Conservation (phyloP, 2,329 filamentous ascomycete species). For the Neospermospora avenae region DNA sequence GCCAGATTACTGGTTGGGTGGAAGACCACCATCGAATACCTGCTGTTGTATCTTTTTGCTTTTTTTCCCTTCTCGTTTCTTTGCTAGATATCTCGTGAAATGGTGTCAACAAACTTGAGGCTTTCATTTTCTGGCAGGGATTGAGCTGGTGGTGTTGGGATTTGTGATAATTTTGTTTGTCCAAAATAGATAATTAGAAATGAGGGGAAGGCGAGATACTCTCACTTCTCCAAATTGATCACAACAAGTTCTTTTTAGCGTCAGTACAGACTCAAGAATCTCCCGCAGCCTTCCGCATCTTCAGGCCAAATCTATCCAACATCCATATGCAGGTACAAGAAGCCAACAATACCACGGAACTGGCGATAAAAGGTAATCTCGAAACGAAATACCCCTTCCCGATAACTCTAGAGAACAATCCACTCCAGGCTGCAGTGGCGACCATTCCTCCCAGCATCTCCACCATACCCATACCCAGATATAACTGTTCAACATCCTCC, state of each 20-base stretch:
- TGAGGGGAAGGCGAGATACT: neutral
- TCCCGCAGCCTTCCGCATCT: neutral
- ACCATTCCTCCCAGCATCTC: constrained; percentile 18
- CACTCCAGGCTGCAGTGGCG: constrained; percentile 15
- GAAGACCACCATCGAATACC: too few species aligned
- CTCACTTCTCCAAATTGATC: neutral
- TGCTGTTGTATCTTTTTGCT: too few species aligned
- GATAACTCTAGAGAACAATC: constrained; percentile 10
- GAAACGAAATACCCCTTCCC: constrained; percentile 11
- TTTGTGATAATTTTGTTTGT: too few species aligned
- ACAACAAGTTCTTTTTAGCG: neutral
- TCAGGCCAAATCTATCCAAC: constrained; percentile 10
- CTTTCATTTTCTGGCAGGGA: too few species aligned
- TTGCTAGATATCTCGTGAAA: too few species aligned
- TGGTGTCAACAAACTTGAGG: too few species aligned
- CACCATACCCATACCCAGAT: constrained; percentile 22
- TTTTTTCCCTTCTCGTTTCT: too few species aligned
- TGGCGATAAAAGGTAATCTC: constrained; percentile 13
- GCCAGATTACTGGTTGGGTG: too few species aligned
- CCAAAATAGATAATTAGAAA: too few species aligned
- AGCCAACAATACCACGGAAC: constrained; percentile 1
- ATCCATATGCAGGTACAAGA: constrained; percentile 8
- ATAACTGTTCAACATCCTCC: constrained; percentile 18
- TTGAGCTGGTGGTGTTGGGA: too few species aligned
- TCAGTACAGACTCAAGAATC: neutral